These are phyloP conservation scores for Penicillium psychrofluorescens DNA, from an alignment of 495 filamentous ascomycete species.

Conservation along the genomic window DNA sequence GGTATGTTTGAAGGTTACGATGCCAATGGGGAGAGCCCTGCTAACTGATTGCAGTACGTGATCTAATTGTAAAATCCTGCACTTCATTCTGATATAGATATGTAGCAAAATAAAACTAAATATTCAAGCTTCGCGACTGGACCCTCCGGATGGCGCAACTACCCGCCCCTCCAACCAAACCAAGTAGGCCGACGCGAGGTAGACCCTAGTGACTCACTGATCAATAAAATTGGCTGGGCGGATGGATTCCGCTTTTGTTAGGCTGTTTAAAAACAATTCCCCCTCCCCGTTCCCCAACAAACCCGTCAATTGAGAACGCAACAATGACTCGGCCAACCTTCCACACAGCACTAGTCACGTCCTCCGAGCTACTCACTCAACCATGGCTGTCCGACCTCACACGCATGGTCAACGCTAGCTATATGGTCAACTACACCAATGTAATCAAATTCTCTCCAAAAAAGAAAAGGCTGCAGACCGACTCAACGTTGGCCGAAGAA, in stretches of 20 bases:
- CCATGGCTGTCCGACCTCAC: not conserved
- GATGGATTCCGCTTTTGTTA: no score
- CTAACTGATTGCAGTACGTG: not conserved
- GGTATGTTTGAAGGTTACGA: conserved; percentile 45
- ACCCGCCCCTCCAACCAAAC: no score
- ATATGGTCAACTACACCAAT: not conserved
- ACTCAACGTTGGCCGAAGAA: not conserved
- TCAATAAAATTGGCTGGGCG: no score
- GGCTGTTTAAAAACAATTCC: no score
- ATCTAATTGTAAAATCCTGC: not conserved
- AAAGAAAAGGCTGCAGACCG: not conserved
- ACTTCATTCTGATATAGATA: no score
- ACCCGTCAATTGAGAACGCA: no score
- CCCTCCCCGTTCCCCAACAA: no score
- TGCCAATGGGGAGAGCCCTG: not conserved
- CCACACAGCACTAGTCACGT: not conserved
- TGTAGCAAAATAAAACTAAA: no score
- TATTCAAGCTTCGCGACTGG: no score
- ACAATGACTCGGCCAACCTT: not conserved
- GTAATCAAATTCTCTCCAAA: not conserved
- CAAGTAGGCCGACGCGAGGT: no score
- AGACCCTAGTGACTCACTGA: no score
- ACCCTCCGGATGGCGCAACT: no score
- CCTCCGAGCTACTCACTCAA: not conserved
- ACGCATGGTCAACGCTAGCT: not conserved